These are phyloP conservation scores for Metschnikowia noctiluminum DNA, from an alignment of 805 yeast species.

Conservation along the genomic window DNA sequence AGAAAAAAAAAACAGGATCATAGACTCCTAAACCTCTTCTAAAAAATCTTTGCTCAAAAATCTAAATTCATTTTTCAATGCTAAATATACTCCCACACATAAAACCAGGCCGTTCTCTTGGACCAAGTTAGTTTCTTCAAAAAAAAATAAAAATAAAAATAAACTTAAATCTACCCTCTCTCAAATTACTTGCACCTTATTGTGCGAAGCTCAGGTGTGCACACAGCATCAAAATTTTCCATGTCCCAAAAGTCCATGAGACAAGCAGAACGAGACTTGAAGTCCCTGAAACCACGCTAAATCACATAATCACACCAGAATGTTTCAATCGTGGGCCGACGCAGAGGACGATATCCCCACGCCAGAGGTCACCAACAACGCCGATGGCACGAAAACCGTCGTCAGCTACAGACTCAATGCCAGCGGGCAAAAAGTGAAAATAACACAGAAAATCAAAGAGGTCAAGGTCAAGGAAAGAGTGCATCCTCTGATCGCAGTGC, in stretches of 20 bases:
- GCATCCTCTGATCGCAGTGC: conserved; percentile 79
- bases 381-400: conserved; percentile 88
- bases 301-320: conserved; percentile 13
- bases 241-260: background rate
- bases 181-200: background rate
- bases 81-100: no score
- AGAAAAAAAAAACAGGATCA: no score
- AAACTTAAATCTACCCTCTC: background rate
- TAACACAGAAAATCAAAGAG: conserved; percentile 81
- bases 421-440: conserved; percentile 79
- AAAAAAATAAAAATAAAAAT: no score
- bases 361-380: conserved; percentile 70
- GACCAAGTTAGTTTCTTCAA: no score
- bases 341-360: conserved; percentile 69
- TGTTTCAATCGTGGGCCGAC: conserved; percentile 63
- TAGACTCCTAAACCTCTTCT: no score
- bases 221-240: conserved; percentile 10
- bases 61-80: no score
- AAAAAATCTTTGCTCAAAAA: no score
- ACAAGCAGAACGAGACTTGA: background rate
- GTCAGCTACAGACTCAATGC: conserved; percentile 71
- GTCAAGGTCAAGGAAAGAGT: conserved; percentile 76
- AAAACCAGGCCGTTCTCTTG: no score
- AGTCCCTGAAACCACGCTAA: background rate
- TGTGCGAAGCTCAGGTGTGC: conserved; percentile 7